phyloP scores from a whole-genome alignment of 108 stramenopile genomes.

The Pseudonitzschia pungens region DNA sequence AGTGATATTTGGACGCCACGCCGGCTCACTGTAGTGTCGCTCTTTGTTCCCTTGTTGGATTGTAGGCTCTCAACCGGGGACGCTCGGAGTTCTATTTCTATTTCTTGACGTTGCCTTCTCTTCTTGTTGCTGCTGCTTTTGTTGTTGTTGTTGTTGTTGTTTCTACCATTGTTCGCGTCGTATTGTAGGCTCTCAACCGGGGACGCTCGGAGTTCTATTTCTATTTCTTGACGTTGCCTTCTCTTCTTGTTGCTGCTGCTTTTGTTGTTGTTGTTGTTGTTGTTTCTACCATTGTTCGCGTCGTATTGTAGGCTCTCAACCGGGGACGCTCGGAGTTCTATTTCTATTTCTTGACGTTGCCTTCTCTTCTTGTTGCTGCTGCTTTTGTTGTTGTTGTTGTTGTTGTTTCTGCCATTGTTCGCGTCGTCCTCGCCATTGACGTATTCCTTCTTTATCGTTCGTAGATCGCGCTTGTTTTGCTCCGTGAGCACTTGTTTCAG shows the following conservation, averaged over 20 bases:
- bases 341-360: too few relatives aligned
- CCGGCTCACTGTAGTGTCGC: too few relatives aligned
- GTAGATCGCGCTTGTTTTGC: not conserved
- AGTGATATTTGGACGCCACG: too few relatives aligned
- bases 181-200: not conserved
- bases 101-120: too few relatives aligned
- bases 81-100: too few relatives aligned
- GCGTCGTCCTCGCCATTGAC: too few relatives aligned
- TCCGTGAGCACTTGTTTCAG: not conserved
- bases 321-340: not conserved
- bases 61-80: not conserved
- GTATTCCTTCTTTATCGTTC: too few relatives aligned
- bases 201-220: not conserved
- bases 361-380: not conserved
- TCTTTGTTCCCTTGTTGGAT: too few relatives aligned
- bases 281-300: not conserved
- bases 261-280: not conserved
- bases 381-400: not conserved
- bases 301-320: too few relatives aligned
- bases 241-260: not conserved
- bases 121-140: not conserved
- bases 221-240: not conserved
- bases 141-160: not conserved
- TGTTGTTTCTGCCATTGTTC: not conserved
- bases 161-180: not conserved